Conservation (phyloP, 2,329 filamentous ascomycete species). For the Zopfia rhizophila region DNA sequence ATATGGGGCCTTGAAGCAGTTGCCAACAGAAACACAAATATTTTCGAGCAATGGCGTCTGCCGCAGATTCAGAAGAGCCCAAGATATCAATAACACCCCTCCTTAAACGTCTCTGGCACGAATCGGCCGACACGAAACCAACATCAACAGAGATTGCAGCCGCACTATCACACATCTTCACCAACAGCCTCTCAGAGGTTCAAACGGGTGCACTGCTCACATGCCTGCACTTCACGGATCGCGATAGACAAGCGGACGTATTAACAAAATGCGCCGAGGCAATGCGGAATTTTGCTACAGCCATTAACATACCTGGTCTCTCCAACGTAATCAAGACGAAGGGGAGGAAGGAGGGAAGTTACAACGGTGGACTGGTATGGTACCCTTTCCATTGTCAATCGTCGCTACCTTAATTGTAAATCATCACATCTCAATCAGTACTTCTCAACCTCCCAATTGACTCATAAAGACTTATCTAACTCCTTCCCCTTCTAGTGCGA, state of each 20-base stretch:
- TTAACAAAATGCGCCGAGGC: slow-evolving; percentile 83
- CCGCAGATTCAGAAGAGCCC: slow-evolving; percentile 30
- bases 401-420: neutral
- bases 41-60: slow-evolving; percentile 42
- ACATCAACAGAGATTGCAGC: slow-evolving; percentile 84
- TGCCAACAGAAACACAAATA: too few relatives aligned
- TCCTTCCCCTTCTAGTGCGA: slow-evolving; percentile 69
- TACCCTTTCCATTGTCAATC: slow-evolving; percentile 23
- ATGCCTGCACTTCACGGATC: slow-evolving; percentile 88
- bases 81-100: slow-evolving; percentile 73
- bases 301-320: slow-evolving; percentile 73
- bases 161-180: slow-evolving; percentile 92
- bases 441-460: too few relatives aligned
- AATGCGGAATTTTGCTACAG: slow-evolving; percentile 83
- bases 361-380: slow-evolving; percentile 83
- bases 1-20: slow-evolving; percentile 6
- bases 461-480: slow-evolving; percentile 8
- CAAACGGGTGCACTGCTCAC: slow-evolving; percentile 90
- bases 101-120: slow-evolving; percentile 76
- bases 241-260: slow-evolving; percentile 85
- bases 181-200: slow-evolving; percentile 85
- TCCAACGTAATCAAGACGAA: slow-evolving; percentile 68
- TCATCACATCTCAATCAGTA: neutral
- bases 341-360: slow-evolving; percentile 74
- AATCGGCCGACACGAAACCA: slow-evolving; percentile 55